Evolutionary conservation across 1,284 basidiomycete genomes (phyloP), one percentile per base, ranked within the genome.

Genomic region (Boletellus deceptivus): DNA sequence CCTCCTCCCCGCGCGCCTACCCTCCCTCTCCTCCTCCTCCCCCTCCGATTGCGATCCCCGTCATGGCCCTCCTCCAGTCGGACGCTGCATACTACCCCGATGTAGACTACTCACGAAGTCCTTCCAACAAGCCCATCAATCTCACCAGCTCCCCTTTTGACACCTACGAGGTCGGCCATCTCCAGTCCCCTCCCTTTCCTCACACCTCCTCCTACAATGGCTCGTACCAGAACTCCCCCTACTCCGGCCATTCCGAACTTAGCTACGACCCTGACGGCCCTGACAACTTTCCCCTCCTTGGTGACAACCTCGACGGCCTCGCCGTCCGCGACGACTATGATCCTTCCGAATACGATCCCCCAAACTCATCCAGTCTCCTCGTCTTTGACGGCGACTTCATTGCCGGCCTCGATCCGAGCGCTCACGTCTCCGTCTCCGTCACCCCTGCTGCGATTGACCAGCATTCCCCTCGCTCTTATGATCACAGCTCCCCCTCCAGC

Each of bases 401-500:
- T 27, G 4, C 35, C 3, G 66, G 65, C 42, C 59, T 72, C 45
- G 70, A 72, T 59, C 59, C 62, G 36, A 42, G 43, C 29, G 55
- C 58, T 52, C 68, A 72, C 49, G 70, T 74, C 42, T 70, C 71
- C 14, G 70, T 76, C 35, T 77, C 74, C 24, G 65, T 75, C 50
- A 74, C 73, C 6, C 67, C 46, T 11, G 51, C 70, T 60, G 31
- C 67, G 57, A 63, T 69, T 46, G 74, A 79, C 58, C 62, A 68
- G 13, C 65, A 64, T 31, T 73, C 73, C 16, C 72, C 74, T 29
- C 67, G 66, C 36, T 65, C 70, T 16, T 79, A 71, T 48, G 82
- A 85, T 59, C 81, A 84, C 61, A 75, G 77, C 53, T 86, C 86
- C 0, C 86, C 86, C 2, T 85, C 83, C 4, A 82, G 80, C 62